phyloP scores from a whole-genome alignment of 2,329 filamentous ascomycete genomes.

The Cladophialophora chaetospira region DNA sequence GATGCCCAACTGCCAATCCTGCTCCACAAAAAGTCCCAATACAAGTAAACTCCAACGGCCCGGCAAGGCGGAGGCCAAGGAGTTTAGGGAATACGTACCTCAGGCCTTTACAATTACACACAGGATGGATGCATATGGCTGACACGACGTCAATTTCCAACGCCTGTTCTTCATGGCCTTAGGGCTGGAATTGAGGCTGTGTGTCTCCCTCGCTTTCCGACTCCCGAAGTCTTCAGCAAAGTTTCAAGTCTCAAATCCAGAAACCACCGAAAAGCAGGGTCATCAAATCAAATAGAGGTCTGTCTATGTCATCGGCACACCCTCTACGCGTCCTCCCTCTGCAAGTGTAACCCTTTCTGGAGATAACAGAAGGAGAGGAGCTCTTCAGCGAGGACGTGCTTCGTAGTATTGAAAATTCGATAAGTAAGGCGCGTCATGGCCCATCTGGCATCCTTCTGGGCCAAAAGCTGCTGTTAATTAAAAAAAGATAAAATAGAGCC shows the following conservation, averaged over 20 bases:
- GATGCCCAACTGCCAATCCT: neutral
- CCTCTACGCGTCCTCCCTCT: too few species aligned
- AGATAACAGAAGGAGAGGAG: too few species aligned
- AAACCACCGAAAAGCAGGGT: neutral
- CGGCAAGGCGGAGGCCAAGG: neutral
- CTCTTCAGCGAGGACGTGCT: too few species aligned
- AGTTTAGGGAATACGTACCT: neutral
- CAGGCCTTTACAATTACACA: neutral
- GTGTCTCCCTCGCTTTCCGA: slow-evolving; percentile 3
- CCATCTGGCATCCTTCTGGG: too few species aligned
- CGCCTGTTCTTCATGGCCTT: neutral
- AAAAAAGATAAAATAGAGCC: too few species aligned
- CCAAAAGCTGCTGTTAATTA: too few species aligned
- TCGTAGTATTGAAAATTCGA: too few species aligned
- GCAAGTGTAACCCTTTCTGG: too few species aligned
- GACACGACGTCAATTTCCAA: neutral
- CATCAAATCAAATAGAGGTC: too few species aligned
- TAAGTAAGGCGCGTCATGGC: too few species aligned
- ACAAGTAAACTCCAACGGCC: neutral
- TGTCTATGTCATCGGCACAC: too few species aligned
- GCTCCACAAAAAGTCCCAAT: neutral
- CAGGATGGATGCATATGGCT: neutral
- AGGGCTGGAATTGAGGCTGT: neutral
- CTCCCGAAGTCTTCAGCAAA: slow-evolving; percentile 1
- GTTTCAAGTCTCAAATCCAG: neutral